A percentile compares a stretch with the other conserved stretches of the same genome.
These are phyloP conservation scores for Spiraea crenata DNA, from an alignment of 331 rosid species.

Conservation along the genomic window DNA sequence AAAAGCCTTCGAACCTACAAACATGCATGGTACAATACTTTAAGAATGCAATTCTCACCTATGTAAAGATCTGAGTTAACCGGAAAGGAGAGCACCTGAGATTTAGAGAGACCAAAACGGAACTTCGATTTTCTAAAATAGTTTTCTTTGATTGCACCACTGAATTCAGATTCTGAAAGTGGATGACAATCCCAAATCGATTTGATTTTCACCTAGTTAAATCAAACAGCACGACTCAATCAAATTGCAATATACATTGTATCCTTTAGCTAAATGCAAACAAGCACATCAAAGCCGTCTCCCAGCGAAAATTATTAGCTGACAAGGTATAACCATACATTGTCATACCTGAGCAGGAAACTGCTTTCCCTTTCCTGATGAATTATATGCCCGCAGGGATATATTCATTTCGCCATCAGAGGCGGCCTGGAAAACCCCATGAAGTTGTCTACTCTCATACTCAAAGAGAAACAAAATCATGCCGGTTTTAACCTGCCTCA, in stretches of 20 bases:
- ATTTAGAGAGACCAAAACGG: conserved; percentile 66
- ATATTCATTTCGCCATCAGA: conserved; percentile 56
- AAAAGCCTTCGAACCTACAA: conserved; percentile 59
- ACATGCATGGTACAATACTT: conserved; percentile 3
- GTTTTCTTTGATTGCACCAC: conserved; percentile 53
- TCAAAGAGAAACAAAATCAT: conserved; percentile 68
- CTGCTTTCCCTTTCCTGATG: conserved; percentile 53
- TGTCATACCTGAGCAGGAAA: conserved; percentile 66
- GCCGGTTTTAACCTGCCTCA: conserved; percentile 45
- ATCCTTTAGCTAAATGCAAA: not conserved
- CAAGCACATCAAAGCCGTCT: not conserved
- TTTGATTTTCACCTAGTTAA: conserved; percentile 48
- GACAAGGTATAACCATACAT: not conserved
- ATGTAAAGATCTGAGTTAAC: not conserved
- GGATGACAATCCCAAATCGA: conserved; percentile 65
- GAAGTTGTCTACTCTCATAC: conserved; percentile 44
- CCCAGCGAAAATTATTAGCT: not conserved
- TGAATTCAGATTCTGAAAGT: conserved; percentile 51
- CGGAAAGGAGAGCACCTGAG: conserved; percentile 55
- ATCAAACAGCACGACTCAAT: conserved; percentile 16
- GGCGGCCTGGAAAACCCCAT: conserved; percentile 61
- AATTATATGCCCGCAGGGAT: conserved; percentile 44
- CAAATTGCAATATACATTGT: not conserved
- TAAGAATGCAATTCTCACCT: not conserved
- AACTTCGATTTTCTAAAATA: conserved; percentile 58